phyloP scores from a whole-genome alignment of 1,284 basidiomycete genomes.

The Macrocystidia cucumis region DNA sequence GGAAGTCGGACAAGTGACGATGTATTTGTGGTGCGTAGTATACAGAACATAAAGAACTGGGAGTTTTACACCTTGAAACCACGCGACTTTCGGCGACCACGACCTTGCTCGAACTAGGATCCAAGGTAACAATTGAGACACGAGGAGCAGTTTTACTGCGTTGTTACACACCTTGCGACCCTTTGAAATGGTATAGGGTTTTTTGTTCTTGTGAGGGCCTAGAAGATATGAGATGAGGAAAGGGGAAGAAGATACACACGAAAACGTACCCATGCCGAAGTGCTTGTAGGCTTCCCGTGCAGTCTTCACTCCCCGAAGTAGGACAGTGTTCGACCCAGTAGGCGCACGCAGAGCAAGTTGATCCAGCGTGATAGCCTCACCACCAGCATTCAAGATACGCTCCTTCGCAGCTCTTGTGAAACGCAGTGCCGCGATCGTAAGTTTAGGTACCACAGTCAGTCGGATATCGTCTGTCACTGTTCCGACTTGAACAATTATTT shows the following conservation, averaged over 20 bases:
- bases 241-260: constrained; percentile 1
- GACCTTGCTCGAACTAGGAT: constrained; percentile 72
- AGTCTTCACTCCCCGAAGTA: constrained; percentile 90
- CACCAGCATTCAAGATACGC: constrained; percentile 93
- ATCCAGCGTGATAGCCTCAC: constrained; percentile 93
- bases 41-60: no score
- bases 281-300: constrained; percentile 93
- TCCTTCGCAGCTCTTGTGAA: constrained; percentile 93
- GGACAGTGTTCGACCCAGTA: constrained; percentile 92
- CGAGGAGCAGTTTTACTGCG: neutral
- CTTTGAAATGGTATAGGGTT: constrained; percentile 90
- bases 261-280: constrained; percentile 79
- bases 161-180: constrained; percentile 74
- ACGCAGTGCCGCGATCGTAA: constrained; percentile 90
- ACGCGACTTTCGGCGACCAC: constrained; percentile 91
- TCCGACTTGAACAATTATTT: constrained; percentile 88
- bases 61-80: constrained; percentile 77
- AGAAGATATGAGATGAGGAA: neutral
- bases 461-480: constrained; percentile 97
- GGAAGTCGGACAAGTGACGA: neutral
- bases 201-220: constrained; percentile 88
- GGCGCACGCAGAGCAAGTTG: constrained; percentile 93
- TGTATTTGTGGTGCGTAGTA: constrained; percentile 1
- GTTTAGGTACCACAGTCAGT: constrained; percentile 81
- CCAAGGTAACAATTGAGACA: constrained; percentile 5